Evolutionary conservation across 306 rosid genomes (phyloP).

Genomic region (Leucaena leucocephala): DNA sequence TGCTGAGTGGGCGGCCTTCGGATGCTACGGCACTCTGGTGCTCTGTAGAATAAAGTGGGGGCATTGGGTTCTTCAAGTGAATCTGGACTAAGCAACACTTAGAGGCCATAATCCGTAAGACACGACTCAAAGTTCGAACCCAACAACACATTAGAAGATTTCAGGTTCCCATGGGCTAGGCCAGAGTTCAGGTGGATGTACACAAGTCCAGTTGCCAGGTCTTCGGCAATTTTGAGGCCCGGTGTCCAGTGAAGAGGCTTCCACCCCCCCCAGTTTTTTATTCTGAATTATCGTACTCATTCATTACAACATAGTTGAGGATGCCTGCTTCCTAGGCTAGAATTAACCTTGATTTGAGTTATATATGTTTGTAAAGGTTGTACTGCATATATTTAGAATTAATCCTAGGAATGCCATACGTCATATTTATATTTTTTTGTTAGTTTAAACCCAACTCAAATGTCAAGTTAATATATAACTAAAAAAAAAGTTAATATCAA

Average conservation of each 20-base stretch:
- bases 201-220: slow-evolving; percentile 82
- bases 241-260: slow-evolving; percentile 99
- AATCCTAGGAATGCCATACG: background rate
- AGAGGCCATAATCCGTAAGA: slow-evolving; percentile 91
- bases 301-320: slow-evolving; percentile 6
- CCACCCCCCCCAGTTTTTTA: slow-evolving; percentile 88
- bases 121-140: slow-evolving; percentile 96
- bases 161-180: slow-evolving; percentile 86
- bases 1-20: slow-evolving; percentile 71
- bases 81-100: slow-evolving; percentile 72
- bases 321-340: background rate
- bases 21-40: slow-evolving; percentile 86
- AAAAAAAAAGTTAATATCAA: too few relatives aligned
- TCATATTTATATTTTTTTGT: background rate
- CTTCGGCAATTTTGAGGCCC: slow-evolving; percentile 97
- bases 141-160: slow-evolving; percentile 89
- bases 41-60: slow-evolving; percentile 80
- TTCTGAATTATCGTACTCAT: slow-evolving; percentile 52
- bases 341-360: background rate
- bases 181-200: slow-evolving; percentile 90
- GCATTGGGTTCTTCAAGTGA: slow-evolving; percentile 85
- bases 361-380: background rate
- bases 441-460: slow-evolving; percentile 6
- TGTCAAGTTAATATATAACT: background rate
- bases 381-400: background rate